Evolutionary conservation across 2,329 filamentous ascomycete genomes (phyloP), one percentile per base, ranked within the genome.

Genomic region (Venturia nashicola): DNA sequence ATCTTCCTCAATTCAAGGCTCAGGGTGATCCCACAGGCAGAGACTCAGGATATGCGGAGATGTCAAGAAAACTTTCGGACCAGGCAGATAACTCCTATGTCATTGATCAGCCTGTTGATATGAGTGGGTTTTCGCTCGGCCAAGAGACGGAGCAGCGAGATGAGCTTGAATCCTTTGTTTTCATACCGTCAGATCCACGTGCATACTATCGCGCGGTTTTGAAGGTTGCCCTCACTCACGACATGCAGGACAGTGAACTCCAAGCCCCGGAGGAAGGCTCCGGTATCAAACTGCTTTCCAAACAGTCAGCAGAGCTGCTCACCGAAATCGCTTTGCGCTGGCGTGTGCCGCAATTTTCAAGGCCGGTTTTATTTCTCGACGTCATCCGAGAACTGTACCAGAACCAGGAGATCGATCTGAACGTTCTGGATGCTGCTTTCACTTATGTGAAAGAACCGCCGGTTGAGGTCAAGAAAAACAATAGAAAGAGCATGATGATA

Each of bases 251-350:
- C 39, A 73, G 81, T 42, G 77, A 83, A 66, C 76, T 78, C 32
- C 75, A 76, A 11, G 78, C 79, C 66, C 76, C 77, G 16, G 78
- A 75, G 12, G 78, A 78, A 6, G 82, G 81, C 6, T 69, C 72
- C 1, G 75, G 80, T 2, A 76, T 80, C 66, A 84, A 82, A 66
- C 68, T 87, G 23, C 71, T 87, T 23, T 94, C 91, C 0, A 90
- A 87, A 69, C 84, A 89, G 66, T 94, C 91, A 2, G 82, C 85
- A 60, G 91, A 97, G 64, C 78, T 99, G 57, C 76, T 99, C 67
- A 89, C 88, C 66, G 93, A 97, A 73, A 82, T 97, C 65, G 90
- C 88, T 65, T 79, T 91, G 67, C 86, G 92, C 70, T 99, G 94
- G 94, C 87, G 94, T 61, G 82, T 99, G 66, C 91, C 93, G 2